Evolutionary conservation across 1,139 yeast genomes (phyloP).

Genomic region (Zygotorulaspora mrakii): DNA sequence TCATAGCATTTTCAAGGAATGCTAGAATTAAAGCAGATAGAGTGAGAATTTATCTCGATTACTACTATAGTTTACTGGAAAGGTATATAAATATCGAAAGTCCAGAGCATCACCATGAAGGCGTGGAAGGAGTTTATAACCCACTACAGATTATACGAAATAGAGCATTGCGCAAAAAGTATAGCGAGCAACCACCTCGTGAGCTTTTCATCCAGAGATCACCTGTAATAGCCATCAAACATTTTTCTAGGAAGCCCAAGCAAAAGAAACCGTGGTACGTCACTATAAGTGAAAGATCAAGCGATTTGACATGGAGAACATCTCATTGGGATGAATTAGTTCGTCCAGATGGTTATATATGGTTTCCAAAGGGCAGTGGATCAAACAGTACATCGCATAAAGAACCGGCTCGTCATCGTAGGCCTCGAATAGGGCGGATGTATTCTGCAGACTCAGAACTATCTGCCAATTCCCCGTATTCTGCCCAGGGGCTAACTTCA

Average conservation of each 20-base stretch:
- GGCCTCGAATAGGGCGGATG: conserved; percentile 10
- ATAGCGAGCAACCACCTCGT: conserved; percentile 36
- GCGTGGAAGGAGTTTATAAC: conserved; percentile 68
- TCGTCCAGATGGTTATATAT: conserved; percentile 51
- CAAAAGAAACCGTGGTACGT: conserved; percentile 54
- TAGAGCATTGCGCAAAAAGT: conserved; percentile 51
- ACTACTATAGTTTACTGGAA: conserved; percentile 32
- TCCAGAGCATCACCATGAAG: conserved; percentile 23
- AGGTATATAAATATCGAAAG: conserved; percentile 20
- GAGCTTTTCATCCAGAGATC: conserved; percentile 28
- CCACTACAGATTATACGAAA: conserved; percentile 79
- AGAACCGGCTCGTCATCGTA: conserved; percentile 11
- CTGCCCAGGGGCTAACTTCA: conserved; percentile 2
- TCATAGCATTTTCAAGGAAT: conserved; percentile 19
- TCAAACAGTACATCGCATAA: conserved; percentile 9
- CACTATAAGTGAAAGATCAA: conserved; percentile 56
- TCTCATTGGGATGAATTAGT: conserved; percentile 60
- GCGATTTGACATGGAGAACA: conserved; percentile 64
- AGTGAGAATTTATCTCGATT: conserved; percentile 33
- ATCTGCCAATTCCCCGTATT: conserved; percentile 8
- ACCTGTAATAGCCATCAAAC: conserved; percentile 32
- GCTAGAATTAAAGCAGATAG: conserved; percentile 34
- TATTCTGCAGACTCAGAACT: conserved; percentile 8
- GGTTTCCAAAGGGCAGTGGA: conserved; percentile 46
- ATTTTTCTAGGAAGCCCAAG: conserved; percentile 29